A percentile compares a stretch with the other conserved stretches of the same genome.
Conservation (phyloP, 1,284 basidiomycete genomes). For the Apiotrichum gracile region DNA sequence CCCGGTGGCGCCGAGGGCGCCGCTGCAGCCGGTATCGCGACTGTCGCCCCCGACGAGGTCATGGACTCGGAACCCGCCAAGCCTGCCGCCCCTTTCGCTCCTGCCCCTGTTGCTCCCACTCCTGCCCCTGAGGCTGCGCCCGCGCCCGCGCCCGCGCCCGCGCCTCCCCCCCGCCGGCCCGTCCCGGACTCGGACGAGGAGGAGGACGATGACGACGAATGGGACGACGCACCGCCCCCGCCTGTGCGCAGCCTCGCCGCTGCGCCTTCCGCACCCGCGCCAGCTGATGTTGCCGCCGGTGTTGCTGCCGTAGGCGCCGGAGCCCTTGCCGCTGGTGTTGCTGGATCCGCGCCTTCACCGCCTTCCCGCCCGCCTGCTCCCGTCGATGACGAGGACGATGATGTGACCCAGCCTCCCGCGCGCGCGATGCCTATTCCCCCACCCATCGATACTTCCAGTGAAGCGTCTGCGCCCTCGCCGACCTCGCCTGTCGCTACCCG, state of each 20-base stretch:
- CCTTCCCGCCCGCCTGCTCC: too few species aligned
- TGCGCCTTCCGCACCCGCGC: background rate
- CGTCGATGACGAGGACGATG: conserved; percentile 30
- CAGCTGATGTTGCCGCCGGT: too few species aligned
- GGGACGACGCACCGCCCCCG: conserved; percentile 7
- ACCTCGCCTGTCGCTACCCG: background rate
- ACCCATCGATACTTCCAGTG: background rate
- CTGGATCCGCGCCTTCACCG: too few species aligned
- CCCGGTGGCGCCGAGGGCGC: too few species aligned
- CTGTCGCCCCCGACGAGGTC: too few species aligned
- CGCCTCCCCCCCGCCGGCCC: conserved; percentile 7
- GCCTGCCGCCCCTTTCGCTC: background rate
- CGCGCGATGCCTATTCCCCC: background rate
- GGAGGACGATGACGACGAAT: conserved; percentile 27
- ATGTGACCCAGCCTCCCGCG: conserved; percentile 20
- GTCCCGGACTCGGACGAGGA: conserved; percentile 22
- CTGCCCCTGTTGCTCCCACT: background rate
- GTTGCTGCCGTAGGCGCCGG: too few species aligned
- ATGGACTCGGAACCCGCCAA: too few species aligned
- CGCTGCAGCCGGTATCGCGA: too few species aligned
- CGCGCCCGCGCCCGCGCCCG: conserved; percentile 4
- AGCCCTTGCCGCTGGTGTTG: too few species aligned
- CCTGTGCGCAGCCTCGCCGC: background rate
- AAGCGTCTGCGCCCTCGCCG: background rate
- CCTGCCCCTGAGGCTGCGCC: background rate